Conservation (phyloP, 495 filamentous ascomycete genomes). For the Bathelium albidoporum region DNA sequence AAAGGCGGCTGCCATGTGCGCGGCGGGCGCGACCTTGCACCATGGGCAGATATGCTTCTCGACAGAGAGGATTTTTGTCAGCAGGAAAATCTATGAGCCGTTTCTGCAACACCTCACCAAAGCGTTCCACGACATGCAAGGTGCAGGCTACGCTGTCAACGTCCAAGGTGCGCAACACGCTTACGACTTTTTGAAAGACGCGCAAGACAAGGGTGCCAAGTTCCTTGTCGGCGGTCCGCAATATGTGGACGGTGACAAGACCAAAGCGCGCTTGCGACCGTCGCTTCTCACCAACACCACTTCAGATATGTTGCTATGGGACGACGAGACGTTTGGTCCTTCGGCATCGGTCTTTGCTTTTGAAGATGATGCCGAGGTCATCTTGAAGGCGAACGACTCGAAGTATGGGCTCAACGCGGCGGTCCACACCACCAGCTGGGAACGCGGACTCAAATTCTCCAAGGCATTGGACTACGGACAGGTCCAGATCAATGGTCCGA, state of each 20-base stretch:
- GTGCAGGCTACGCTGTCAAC: constrained; percentile 10
- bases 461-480: constrained; percentile 1
- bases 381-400: constrained; percentile 4
- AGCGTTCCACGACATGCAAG: constrained; percentile 4
- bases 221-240: not conserved
- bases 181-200: constrained; percentile 9
- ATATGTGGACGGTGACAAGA: not conserved
- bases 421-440: constrained; percentile 4
- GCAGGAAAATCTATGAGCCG: not conserved
- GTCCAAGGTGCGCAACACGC: constrained; percentile 16
- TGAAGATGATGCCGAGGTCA: constrained; percentile 2
- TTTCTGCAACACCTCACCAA: constrained; percentile 15
- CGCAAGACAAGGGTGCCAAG: not conserved
- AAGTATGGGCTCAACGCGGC: constrained; percentile 5
- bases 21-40: constrained; percentile 18
- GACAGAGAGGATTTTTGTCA: constrained; percentile 20
- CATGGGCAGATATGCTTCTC: constrained; percentile 24
- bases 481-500: constrained; percentile 2
- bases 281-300: constrained; percentile 13
- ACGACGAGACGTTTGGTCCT: constrained; percentile 9
- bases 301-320: not conserved
- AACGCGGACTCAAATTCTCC: not conserved
- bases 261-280: not conserved
- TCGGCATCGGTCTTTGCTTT: constrained; percentile 4
- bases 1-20: constrained; percentile 15